Percentiles rank a stretch among this genome's conserved stretches.
Evolutionary conservation across 75 land plant species (phyloP).

Genomic region (Selaginella tamariscina): DNA sequence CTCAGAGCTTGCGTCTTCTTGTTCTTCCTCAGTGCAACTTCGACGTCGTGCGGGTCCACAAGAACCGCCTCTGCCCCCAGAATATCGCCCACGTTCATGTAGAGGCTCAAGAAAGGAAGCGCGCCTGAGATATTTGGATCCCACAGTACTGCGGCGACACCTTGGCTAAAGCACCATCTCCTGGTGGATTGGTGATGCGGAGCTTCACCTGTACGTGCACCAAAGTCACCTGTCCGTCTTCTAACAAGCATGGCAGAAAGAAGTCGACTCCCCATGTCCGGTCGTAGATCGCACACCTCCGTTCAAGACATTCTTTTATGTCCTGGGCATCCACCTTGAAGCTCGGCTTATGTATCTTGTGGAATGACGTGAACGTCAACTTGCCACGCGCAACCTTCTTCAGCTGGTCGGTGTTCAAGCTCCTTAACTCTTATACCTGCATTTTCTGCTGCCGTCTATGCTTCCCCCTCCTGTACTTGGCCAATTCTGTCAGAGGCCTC

Average conservation of each 20-base stretch:
- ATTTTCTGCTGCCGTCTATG: background rate
- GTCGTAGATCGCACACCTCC: constrained; percentile 4
- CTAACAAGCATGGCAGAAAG: background rate
- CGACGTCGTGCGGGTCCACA: background rate
- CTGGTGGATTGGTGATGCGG: background rate
- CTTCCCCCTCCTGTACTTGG: constrained; percentile 1
- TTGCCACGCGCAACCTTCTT: constrained; percentile 4
- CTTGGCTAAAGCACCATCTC: background rate
- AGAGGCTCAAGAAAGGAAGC: constrained; percentile 1
- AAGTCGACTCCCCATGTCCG: constrained; percentile 1
- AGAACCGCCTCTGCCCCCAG: constrained; percentile 1
- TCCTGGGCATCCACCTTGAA: constrained; percentile 4
- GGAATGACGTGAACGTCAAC: constrained; percentile 1
- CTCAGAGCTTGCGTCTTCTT: background rate
- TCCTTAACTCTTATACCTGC: background rate
- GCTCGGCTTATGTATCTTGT: constrained; percentile 3
- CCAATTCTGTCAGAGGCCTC: background rate
- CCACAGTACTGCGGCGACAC: constrained; percentile 1
- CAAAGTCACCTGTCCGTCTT: constrained; percentile 1
- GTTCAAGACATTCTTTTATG: background rate
- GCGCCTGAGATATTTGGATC: background rate
- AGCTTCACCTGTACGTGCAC: constrained; percentile 3
- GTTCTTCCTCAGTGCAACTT: constrained; percentile 1
- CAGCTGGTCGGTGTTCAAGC: constrained; percentile 2
- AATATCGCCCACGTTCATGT: constrained; percentile 3